phyloP scores from a whole-genome alignment of 768 basidiomycete species.

The Paxillus ammoniavirescens region DNA sequence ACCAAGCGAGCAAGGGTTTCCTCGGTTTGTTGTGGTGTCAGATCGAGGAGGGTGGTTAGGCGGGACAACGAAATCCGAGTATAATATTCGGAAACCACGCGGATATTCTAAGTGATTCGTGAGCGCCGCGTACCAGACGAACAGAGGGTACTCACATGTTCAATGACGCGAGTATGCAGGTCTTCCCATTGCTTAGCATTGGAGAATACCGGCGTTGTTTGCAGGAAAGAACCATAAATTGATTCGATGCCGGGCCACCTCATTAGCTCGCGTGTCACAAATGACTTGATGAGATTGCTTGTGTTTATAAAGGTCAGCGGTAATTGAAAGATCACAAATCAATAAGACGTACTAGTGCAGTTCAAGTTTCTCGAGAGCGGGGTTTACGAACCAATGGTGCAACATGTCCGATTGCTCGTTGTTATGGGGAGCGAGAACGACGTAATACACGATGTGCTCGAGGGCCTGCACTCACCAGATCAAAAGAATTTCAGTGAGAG shows the following conservation, averaged over 20 bases:
- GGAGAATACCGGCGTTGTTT: conserved; percentile 78
- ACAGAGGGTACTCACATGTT: conserved; percentile 67
- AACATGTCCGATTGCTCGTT: conserved; percentile 99
- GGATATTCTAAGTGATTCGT: conserved; percentile 71
- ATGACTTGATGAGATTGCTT: conserved; percentile 93
- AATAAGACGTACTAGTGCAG: conserved; percentile 68
- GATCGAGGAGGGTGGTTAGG: conserved; percentile 83
- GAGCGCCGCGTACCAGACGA: background rate
- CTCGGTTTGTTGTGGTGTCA: conserved; percentile 79
- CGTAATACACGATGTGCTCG: conserved; percentile 92
- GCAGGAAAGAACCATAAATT: conserved; percentile 83
- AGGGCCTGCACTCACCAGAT: conserved; percentile 57
- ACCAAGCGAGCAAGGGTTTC: conserved; percentile 87
- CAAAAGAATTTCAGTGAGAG: background rate
- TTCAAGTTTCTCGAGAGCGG: conserved; percentile 76
- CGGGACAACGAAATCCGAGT: conserved; percentile 85
- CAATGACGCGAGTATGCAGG: conserved; percentile 91
- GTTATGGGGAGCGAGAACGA: conserved; percentile 89
- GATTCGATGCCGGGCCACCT: conserved; percentile 93
- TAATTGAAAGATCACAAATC: background rate
- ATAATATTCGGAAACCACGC: conserved; percentile 92
- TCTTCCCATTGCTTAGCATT: conserved; percentile 88
- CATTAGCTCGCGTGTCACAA: conserved; percentile 91
- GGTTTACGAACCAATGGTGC: conserved; percentile 78
- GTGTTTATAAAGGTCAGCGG: conserved; percentile 9